Percentiles rank a stretch among this genome's conserved stretches.
These are phyloP conservation scores for Talaromyces proteolyticus DNA, from an alignment of 495 filamentous ascomycete genomes.

Conservation along the genomic window DNA sequence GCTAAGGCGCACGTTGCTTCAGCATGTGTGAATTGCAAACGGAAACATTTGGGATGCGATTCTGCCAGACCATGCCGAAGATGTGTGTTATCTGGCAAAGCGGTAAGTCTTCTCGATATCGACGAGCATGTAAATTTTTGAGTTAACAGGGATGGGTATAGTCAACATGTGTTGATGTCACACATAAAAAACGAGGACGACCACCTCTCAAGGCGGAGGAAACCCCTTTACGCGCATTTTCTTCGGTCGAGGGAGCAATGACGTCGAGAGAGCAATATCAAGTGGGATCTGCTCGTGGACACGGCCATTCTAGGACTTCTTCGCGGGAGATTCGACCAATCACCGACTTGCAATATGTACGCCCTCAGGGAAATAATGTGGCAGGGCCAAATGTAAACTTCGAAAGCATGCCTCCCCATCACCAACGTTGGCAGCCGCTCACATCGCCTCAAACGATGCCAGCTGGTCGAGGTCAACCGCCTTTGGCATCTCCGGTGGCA, in stretches of 20 bases:
- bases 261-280: slow-evolving; percentile 21
- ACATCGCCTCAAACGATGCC: slow-evolving; percentile 28
- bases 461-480: slow-evolving; percentile 21
- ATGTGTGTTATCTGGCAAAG: slow-evolving; percentile 58
- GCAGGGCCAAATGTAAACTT: slow-evolving; percentile 17
- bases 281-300: slow-evolving; percentile 17
- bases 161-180: slow-evolving; percentile 88
- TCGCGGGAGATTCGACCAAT: slow-evolving; percentile 40
- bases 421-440: slow-evolving; percentile 33
- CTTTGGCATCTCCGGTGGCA: slow-evolving; percentile 35
- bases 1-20: slow-evolving; percentile 95
- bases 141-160: slow-evolving; percentile 31
- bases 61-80: slow-evolving; percentile 56
- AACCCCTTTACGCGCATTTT: slow-evolving; percentile 29
- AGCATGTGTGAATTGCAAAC: slow-evolving; percentile 96
- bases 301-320: slow-evolving; percentile 33
- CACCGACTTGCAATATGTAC: slow-evolving; percentile 30
- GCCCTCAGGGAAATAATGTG: slow-evolving; percentile 11
- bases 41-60: slow-evolving; percentile 83
- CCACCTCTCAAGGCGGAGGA: slow-evolving; percentile 87
- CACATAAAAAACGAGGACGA: slow-evolving; percentile 92
- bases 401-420: slow-evolving; percentile 18
- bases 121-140: slow-evolving; percentile 4
- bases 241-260: slow-evolving; percentile 21
- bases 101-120: slow-evolving; percentile 43